A percentile compares a stretch with the other conserved stretches of the same genome.
These are phyloP conservation scores for Sporothrix humicola DNA, from an alignment of 2,329 filamentous ascomycete species.

Conservation along the genomic window DNA sequence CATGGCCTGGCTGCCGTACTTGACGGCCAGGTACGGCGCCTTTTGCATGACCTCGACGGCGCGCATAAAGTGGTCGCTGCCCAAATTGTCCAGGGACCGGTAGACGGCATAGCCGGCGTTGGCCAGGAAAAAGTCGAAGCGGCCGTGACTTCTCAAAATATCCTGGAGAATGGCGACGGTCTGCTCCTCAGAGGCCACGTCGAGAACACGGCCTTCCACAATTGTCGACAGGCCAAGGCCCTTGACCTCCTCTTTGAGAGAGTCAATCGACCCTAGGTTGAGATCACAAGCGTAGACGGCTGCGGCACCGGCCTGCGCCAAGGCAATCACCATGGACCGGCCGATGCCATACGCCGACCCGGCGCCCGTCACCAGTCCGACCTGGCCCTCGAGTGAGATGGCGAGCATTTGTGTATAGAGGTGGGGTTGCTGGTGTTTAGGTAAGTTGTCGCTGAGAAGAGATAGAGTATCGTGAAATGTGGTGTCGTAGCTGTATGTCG, in stretches of 20 bases:
- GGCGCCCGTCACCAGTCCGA: not conserved
- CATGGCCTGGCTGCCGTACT: constrained; percentile 13
- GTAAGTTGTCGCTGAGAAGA: no score
- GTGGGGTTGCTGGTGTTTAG: no score
- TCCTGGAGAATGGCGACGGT: not conserved
- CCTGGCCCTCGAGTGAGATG: constrained; percentile 6
- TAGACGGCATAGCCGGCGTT: constrained; percentile 4
- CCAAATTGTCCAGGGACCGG: not conserved
- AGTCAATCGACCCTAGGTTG: not conserved
- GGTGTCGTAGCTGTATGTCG: no score
- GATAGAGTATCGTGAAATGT: no score
- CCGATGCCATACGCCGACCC: not conserved
- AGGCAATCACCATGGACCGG: constrained; percentile 9
- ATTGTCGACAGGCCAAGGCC: not conserved
- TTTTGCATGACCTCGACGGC: constrained; percentile 10
- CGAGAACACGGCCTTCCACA: not conserved
- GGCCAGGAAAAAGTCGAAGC: constrained; percentile 1
- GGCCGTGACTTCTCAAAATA: not conserved
- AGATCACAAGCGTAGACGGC: not conserved
- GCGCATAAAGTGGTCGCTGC: not conserved
- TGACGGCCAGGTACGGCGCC: constrained; percentile 7
- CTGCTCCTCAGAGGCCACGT: not conserved
- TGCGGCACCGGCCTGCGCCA: not conserved
- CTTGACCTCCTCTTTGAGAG: not conserved
- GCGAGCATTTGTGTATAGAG: constrained; percentile 1